These are phyloP conservation scores for Rhynchospora pubera DNA, from an alignment of 176 grass and related monocot species.

Conservation along the genomic window DNA sequence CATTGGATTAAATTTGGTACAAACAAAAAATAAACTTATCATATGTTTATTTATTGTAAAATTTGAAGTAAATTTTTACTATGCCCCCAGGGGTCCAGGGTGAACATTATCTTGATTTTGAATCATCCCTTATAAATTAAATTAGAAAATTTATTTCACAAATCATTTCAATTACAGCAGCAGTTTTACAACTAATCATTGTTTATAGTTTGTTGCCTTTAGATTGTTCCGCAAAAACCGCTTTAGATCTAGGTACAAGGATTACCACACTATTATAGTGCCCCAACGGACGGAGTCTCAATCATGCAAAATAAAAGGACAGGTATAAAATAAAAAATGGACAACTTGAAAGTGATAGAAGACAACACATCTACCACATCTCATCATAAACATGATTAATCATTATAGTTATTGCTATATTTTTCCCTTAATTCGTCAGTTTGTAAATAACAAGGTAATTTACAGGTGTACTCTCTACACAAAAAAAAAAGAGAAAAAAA, in stretches of 20 bases:
- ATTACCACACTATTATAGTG: not conserved
- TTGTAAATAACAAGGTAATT: constrained; percentile 32
- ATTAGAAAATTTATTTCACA: not conserved
- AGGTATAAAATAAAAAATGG: not conserved
- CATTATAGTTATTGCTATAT: constrained; percentile 12
- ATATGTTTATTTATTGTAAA: not conserved
- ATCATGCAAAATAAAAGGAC: constrained; percentile 8
- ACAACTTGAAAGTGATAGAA: not conserved
- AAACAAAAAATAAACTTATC: not conserved
- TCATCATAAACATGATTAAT: constrained; percentile 6
- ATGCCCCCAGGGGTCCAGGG: not conserved
- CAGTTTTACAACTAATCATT: not conserved
- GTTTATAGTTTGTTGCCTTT: not conserved
- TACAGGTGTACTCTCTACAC: constrained; percentile 54
- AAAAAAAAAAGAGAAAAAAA: constrained; percentile 2
- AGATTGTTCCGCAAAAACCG: not conserved
- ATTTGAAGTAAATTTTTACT: not conserved
- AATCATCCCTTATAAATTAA: not conserved
- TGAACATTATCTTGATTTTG: not conserved
- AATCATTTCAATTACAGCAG: not conserved
- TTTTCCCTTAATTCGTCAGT: not conserved
- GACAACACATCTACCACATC: not conserved
- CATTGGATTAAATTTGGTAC: not conserved
- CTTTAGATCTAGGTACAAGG: not conserved
- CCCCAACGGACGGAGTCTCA: too few species aligned